phyloP scores from a whole-genome alignment of 2,329 filamentous ascomycete genomes.

The Alternaria conjuncta region DNA sequence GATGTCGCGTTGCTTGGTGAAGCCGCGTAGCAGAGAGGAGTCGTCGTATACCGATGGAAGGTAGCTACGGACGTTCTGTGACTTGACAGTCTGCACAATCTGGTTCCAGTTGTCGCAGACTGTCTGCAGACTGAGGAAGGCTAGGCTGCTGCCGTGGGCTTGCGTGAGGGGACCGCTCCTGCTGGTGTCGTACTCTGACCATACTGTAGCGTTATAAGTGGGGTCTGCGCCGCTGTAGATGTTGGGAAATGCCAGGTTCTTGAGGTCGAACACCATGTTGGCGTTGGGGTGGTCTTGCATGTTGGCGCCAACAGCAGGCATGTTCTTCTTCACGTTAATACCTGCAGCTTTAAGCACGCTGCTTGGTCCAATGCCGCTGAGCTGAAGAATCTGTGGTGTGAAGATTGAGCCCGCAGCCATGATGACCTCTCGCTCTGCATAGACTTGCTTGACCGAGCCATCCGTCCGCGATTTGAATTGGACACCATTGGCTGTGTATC shows the following conservation, averaged over 20 bases:
- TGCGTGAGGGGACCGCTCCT: slow-evolving; percentile 37
- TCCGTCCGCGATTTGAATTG: slow-evolving; percentile 28
- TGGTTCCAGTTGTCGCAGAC: slow-evolving; percentile 23
- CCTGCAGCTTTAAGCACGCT: slow-evolving; percentile 28
- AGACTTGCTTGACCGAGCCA: slow-evolving; percentile 25
- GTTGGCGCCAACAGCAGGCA: slow-evolving; percentile 41
- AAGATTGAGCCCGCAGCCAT: slow-evolving; percentile 64
- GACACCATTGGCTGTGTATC: slow-evolving; percentile 27
- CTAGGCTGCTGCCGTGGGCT: slow-evolving; percentile 32
- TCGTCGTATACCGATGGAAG: slow-evolving; percentile 27
- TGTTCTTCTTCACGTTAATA: slow-evolving; percentile 33
- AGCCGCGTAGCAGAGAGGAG: slow-evolving; percentile 26
- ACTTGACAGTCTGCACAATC: slow-evolving; percentile 25
- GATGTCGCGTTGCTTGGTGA: slow-evolving; percentile 32
- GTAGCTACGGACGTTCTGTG: slow-evolving; percentile 23
- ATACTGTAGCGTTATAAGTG: slow-evolving; percentile 33
- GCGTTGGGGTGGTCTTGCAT: slow-evolving; percentile 42
- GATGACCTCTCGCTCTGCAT: slow-evolving; percentile 59
- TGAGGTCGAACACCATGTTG: slow-evolving; percentile 28
- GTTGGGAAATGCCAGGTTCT: slow-evolving; percentile 28
- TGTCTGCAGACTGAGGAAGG: slow-evolving; percentile 26
- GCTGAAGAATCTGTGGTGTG: slow-evolving; percentile 60
- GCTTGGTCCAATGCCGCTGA: slow-evolving; percentile 39
- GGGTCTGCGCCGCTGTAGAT: slow-evolving; percentile 28
- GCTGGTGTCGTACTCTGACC: slow-evolving; percentile 33